Evolutionary conservation across 208 protist genomes (phyloP).

Genomic region (Acanthamoeba divionensis): DNA sequence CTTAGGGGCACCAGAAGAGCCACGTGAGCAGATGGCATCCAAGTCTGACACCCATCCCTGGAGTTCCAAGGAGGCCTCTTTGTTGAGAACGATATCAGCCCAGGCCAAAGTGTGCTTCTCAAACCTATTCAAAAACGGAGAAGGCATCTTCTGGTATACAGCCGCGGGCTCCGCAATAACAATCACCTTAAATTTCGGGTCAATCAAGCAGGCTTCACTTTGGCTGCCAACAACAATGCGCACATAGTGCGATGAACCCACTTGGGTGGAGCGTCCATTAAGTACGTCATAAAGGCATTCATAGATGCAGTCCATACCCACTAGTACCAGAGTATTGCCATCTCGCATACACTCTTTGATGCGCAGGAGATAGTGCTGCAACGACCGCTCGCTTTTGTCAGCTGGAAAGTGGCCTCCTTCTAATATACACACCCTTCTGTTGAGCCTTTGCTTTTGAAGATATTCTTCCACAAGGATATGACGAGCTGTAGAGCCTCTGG

Average conservation of each 20-base stretch:
- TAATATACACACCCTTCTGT: neutral
- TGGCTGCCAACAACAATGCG: constrained; percentile 58
- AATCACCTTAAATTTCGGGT: constrained; percentile 57
- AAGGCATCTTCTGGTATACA: neutral
- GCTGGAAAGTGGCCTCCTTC: neutral
- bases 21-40: neutral
- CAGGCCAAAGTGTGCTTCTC: constrained; percentile 72
- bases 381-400: neutral
- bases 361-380: constrained; percentile 9
- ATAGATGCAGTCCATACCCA: constrained; percentile 73
- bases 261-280: constrained; percentile 70
- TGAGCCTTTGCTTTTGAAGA: neutral
- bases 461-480: neutral
- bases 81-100: neutral
- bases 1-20: neutral
- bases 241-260: neutral
- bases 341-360: constrained; percentile 69
- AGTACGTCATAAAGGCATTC: constrained; percentile 80
- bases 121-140: constrained; percentile 71
- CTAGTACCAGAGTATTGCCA: constrained; percentile 59
- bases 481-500: neutral
- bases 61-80: neutral
- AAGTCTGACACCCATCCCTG: neutral
- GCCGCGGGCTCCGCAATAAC: neutral
- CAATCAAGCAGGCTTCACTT: constrained; percentile 54